A percentile compares a stretch with the other conserved stretches of the same genome.
These are phyloP conservation scores for Xylaria bambusicola DNA, from an alignment of 495 filamentous ascomycete species.

Conservation along the genomic window DNA sequence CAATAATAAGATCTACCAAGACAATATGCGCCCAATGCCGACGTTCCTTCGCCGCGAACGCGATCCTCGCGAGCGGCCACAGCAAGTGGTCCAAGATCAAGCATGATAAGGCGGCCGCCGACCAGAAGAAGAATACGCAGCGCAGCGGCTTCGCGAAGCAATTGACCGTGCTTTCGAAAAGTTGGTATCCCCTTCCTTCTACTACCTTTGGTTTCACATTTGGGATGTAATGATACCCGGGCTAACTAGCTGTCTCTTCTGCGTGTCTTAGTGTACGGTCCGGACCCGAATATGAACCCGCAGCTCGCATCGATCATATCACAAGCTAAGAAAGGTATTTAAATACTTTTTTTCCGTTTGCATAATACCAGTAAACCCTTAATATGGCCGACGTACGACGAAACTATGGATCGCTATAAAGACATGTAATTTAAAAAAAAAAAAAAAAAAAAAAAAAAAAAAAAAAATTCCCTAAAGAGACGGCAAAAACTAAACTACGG, in stretches of 20 bases:
- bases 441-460: no score
- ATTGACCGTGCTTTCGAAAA: conserved; percentile 54
- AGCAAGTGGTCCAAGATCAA: conserved; percentile 94
- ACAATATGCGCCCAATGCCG: conserved; percentile 47
- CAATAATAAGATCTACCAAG: conserved; percentile 15
- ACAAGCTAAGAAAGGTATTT: conserved; percentile 74
- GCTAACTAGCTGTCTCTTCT: conserved; percentile 6
- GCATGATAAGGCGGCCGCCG: conserved; percentile 86
- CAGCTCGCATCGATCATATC: conserved; percentile 70
- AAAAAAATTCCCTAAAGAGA: not conserved
- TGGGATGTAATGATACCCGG: no score
- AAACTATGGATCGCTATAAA: no score
- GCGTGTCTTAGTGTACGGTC: conserved; percentile 56
- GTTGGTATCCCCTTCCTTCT: conserved; percentile 34
- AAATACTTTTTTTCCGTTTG: not conserved
- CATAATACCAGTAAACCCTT: no score
- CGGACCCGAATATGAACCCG: conserved; percentile 71
- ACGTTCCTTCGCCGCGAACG: conserved; percentile 55
- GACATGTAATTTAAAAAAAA: no score
- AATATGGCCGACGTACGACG: no score
- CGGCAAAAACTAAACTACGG: conserved; percentile 1
- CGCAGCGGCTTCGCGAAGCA: conserved; percentile 49
- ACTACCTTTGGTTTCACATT: no score
- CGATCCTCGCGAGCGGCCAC: conserved; percentile 65
- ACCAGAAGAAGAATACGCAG: conserved; percentile 57